A percentile compares a stretch with the other conserved stretches of the same genome.
Conservation (phyloP, 78 protist genomes). For the Chrysochromulina tobinii region DNA sequence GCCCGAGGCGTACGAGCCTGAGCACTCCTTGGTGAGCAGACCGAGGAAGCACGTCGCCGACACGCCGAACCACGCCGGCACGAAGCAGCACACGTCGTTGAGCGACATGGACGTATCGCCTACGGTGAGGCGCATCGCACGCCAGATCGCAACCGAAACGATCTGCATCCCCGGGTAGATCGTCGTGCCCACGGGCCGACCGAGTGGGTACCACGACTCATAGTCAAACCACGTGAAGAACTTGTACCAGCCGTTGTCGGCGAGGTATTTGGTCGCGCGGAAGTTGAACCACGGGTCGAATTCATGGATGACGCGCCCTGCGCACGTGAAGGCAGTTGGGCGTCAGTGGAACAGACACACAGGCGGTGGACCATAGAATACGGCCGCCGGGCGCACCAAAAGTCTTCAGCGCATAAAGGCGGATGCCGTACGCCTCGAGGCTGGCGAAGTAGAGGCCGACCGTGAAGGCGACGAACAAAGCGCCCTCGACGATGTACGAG, state of each 20-base stretch:
- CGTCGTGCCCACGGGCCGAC: conserved; percentile 49
- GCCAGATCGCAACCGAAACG: background rate
- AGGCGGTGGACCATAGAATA: too few relatives aligned
- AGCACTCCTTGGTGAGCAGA: background rate
- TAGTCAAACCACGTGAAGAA: conserved; percentile 52
- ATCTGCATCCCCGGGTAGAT: conserved; percentile 51
- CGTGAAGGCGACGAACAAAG: too few relatives aligned
- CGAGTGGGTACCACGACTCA: conserved; percentile 51
- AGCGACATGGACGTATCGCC: background rate
- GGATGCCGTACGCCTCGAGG: background rate
- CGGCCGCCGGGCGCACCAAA: background rate
- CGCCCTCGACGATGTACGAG: too few relatives aligned
- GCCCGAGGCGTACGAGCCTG: background rate
- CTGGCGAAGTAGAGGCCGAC: too few relatives aligned
- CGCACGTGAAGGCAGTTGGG: too few relatives aligned
- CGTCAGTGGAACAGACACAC: too few relatives aligned
- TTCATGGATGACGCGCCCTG: conserved; percentile 3
- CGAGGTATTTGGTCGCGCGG: conserved; percentile 50
- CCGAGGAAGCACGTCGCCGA: background rate
- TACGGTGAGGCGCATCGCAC: background rate
- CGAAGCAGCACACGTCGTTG: conserved; percentile 33
- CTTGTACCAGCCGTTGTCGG: background rate
- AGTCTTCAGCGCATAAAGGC: background rate
- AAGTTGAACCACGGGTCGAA: conserved; percentile 61
- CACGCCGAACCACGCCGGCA: conserved; percentile 28